phyloP scores from a whole-genome alignment of 2,329 filamentous ascomycete species.

The Colletotrichum lupini region DNA sequence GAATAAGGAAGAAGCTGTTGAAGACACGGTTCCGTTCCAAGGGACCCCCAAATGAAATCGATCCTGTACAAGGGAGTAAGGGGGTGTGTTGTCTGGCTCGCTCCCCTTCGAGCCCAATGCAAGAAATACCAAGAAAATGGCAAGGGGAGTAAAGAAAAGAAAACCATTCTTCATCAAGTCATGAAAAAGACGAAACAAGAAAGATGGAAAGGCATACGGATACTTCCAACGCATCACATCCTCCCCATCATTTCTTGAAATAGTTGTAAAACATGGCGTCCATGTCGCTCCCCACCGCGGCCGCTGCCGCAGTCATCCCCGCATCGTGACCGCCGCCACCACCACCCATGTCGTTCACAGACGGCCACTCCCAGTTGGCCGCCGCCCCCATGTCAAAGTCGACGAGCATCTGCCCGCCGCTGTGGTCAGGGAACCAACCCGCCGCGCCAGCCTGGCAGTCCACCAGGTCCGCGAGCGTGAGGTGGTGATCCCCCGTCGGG shows the following conservation, averaged over 20 bases:
- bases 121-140: not conserved
- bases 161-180: not conserved
- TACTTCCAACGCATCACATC: not conserved
- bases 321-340: constrained; percentile 35
- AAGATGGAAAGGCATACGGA: not conserved
- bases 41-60: not conserved
- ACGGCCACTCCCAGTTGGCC: constrained; percentile 43
- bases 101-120: not conserved
- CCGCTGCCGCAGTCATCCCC: constrained; percentile 15
- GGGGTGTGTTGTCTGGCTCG: not conserved
- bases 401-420: constrained; percentile 40
- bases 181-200: not conserved
- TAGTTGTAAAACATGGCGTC: constrained; percentile 37
- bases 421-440: constrained; percentile 39
- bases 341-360: constrained; percentile 24
- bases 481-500: constrained; percentile 36
- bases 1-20: not conserved
- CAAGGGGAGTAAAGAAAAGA: not conserved
- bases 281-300: constrained; percentile 35
- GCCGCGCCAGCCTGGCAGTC: constrained; percentile 38
- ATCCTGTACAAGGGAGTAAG: not conserved
- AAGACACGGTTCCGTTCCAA: not conserved
- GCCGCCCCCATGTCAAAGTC: constrained; percentile 43
- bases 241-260: not conserved
- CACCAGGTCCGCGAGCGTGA: constrained; percentile 39